Evolutionary conservation across 441 rosid genomes (phyloP).

Genomic region (Iberis amara): DNA sequence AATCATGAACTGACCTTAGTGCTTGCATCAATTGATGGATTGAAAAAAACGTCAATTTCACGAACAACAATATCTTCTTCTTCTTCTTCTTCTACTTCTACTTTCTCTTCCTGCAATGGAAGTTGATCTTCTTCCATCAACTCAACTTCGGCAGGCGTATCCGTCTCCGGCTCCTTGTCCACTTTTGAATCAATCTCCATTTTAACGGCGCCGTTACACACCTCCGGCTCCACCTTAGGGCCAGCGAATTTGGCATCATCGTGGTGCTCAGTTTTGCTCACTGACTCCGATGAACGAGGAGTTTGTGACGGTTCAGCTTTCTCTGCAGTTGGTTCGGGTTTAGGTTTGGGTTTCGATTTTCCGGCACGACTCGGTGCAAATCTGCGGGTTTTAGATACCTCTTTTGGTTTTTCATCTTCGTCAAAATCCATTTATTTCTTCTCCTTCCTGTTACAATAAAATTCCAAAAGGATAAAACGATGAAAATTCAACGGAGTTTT

Average conservation of each 20-base stretch:
- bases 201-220: slow-evolving; percentile 36
- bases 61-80: slow-evolving; percentile 76
- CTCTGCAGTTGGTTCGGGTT: slow-evolving; percentile 25
- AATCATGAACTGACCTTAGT: slow-evolving; percentile 40
- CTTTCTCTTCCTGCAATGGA: slow-evolving; percentile 19
- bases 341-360: slow-evolving; percentile 33
- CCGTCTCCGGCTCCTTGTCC: slow-evolving; percentile 27
- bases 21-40: slow-evolving; percentile 46
- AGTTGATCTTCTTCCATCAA: slow-evolving; percentile 37
- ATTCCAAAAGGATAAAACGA: no score
- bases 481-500: no score
- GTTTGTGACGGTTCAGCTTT: slow-evolving; percentile 23
- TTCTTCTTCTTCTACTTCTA: slow-evolving; percentile 13
- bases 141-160: slow-evolving; percentile 29
- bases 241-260: slow-evolving; percentile 26
- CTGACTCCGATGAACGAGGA: slow-evolving; percentile 8
- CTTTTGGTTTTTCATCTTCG: slow-evolving; percentile 40
- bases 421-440: slow-evolving; percentile 54
- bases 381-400: slow-evolving; percentile 45
- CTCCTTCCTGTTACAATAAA: slow-evolving; percentile 11
- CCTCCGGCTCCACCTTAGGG: slow-evolving; percentile 33
- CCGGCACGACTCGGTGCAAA: slow-evolving; percentile 44
- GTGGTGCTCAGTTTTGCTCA: slow-evolving; percentile 29
- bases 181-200: slow-evolving; percentile 49
- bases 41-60: slow-evolving; percentile 73